Base-by-base conservation (phyloP, 2,329 filamentous ascomycete genomes). In the Pyrenochaeta sp. region DNA sequence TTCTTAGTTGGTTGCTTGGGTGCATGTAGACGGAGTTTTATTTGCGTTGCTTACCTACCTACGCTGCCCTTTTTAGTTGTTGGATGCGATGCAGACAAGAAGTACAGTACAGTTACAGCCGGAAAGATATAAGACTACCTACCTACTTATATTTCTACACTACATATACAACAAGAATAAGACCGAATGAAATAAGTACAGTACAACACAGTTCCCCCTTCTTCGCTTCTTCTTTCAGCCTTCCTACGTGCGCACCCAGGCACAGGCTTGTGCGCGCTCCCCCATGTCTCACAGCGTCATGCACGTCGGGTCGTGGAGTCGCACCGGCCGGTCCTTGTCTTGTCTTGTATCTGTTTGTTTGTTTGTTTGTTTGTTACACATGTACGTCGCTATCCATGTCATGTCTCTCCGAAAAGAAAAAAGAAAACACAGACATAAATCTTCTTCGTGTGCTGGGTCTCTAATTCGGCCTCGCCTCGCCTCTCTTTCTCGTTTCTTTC, bases 331-430 rank as follows among this genome's bases (percentile, higher is more conserved):
- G n/a, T n/a, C n/a, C n/a, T n/a, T n/a, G n/a, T n/a, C n/a, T n/a
- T n/a, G n/a, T n/a, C n/a, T n/a, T n/a, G n/a, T n/a, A n/a, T n/a
- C n/a, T n/a, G n/a, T n/a, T n/a, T n/a, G n/a, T n/a, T n/a, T n/a
- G n/a, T n/a, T n/a, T 9, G 35, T 54, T 55, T 62, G 55, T 60
- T 61, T 62, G 59, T 61, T 51, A 55, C 55, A 62, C 59, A 55
- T 39, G 31, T 48, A n/a, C n/a, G n/a, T n/a, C n/a, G n/a, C n/a
- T n/a, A n/a, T n/a, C n/a, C n/a, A n/a, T n/a, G n/a, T n/a, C n/a
- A n/a, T n/a, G n/a, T 50, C 43, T 44, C 43, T 46, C 35, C 48
- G 39, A 55, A 57, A n/a, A n/a, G n/a, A n/a, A n/a, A n/a, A n/a
- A n/a, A n/a, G n/a, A n/a, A n/a, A n/a, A n/a, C n/a, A n/a, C n/a